Conservation (phyloP, 345 rosid species). For the Passiflora organensis region DNA sequence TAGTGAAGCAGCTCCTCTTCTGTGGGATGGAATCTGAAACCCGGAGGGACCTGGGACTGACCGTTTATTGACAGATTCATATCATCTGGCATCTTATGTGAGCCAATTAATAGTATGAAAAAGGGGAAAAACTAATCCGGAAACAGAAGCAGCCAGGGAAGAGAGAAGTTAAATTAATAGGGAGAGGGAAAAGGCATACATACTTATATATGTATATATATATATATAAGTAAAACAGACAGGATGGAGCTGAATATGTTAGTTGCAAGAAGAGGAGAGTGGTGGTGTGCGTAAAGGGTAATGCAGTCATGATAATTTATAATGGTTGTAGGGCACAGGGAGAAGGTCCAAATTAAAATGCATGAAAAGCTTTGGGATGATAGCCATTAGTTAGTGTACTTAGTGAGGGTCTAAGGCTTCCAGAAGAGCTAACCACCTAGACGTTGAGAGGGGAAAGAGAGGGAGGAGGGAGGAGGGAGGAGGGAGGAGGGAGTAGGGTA, state of each 20-base stretch:
- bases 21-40: slow-evolving; percentile 95
- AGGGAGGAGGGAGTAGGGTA: not conserved
- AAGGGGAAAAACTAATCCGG: too few species aligned
- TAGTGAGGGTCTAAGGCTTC: slow-evolving; percentile 31
- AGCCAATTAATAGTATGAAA: not conserved
- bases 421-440: slow-evolving; percentile 52
- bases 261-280: too few species aligned
- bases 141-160: not conserved
- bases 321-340: slow-evolving; percentile 51
- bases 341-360: slow-evolving; percentile 30
- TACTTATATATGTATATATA: too few species aligned
- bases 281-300: slow-evolving; percentile 45
- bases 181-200: not conserved
- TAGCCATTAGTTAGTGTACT: slow-evolving; percentile 43
- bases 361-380: slow-evolving; percentile 44
- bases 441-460: too few species aligned
- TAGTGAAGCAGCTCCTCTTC: slow-evolving; percentile 97
- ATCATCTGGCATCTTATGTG: slow-evolving; percentile 19
- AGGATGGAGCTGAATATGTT: too few species aligned
- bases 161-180: too few species aligned
- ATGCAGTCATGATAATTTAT: slow-evolving; percentile 64
- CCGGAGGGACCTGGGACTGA: slow-evolving; percentile 96
- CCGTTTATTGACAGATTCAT: slow-evolving; percentile 91
- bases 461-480: slow-evolving; percentile 8
- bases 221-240: too few species aligned